Evolutionary conservation across 2,329 filamentous ascomycete species (phyloP).

Genomic region (Trichophyton benhamiae): DNA sequence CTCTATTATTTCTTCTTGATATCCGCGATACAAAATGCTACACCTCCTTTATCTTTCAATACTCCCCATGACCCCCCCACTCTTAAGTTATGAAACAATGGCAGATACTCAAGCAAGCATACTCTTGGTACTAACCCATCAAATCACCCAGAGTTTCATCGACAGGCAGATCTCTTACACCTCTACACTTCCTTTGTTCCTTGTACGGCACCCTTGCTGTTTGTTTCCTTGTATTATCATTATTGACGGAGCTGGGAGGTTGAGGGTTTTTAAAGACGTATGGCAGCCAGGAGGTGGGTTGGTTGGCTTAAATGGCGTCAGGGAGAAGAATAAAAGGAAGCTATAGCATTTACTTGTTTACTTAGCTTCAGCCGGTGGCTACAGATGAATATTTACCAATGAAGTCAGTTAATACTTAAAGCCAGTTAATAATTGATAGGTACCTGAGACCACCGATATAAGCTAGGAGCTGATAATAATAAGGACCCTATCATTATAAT

Average conservation of each 20-base stretch:
- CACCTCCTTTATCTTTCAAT: neutral
- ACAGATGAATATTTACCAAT: too few relatives aligned
- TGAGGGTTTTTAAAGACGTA: neutral
- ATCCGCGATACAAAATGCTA: neutral
- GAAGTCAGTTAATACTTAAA: too few relatives aligned
- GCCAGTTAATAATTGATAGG: too few relatives aligned
- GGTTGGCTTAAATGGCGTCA: neutral
- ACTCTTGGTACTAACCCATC: neutral
- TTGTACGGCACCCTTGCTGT: neutral
- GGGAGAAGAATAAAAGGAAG: neutral
- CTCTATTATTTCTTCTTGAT: neutral
- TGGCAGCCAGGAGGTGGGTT: neutral
- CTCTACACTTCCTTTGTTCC: neutral
- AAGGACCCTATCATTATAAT: neutral
- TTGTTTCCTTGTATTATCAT: neutral
- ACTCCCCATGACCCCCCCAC: neutral
- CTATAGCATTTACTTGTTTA: neutral
- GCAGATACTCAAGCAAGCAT: neutral
- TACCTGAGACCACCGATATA: too few relatives aligned
- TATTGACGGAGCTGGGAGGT: neutral
- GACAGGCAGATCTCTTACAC: neutral
- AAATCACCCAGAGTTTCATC: neutral
- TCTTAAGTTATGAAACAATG: neutral
- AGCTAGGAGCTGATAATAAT: too few relatives aligned
- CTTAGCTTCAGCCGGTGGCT: neutral